Evolutionary conservation across 1,139 yeast genomes (phyloP), one percentile per base, ranked within the genome.

Genomic region (Yueomyces sp.): DNA sequence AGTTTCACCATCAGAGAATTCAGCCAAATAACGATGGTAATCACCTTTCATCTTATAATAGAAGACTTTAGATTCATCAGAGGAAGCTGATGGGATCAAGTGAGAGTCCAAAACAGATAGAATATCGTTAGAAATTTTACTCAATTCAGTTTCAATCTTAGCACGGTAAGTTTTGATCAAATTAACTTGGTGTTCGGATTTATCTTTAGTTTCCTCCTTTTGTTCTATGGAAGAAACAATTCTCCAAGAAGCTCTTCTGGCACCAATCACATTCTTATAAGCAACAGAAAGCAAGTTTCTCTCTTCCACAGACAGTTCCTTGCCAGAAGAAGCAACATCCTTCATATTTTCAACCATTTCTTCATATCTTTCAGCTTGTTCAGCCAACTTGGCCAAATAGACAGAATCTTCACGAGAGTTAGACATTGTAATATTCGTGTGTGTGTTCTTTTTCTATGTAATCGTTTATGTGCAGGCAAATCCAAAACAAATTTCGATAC

Each of bases 11-110:
- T 79, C 73, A 50, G 96, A 93, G 63, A 91, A 89, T 72, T 91
- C 98, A 50, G 97, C 96, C 69, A 89, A 76, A 69, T 91, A 91
- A 72, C 97, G 95, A 75, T 87, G 95, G 76, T 91, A 91, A 68
- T 91, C 98, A 72, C 97, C 98, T 76, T 89, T 89, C 97, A 91
- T 89, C 78, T 91, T 91, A 73, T 85, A 86, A 76, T 91, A 91
- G 70, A 91, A 91, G 46, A 91, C 97, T 75, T 89, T 87, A 42
- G 96, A 86, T 70, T 91, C 98, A 59, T 96, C 96, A 50, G 95
- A 78, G 67, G 83, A 86, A 52, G 97, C 96, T 47, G 91, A 78
- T 56, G 96, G 87, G 59, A 91, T 87, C 67, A 91, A 79, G 66
- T 86, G 93, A 59, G 83, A 76, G 53, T 85, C 80, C 63, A 91